Conservation (phyloP, 2,329 filamentous ascomycete genomes). For the Lithohypha guttulata region DNA sequence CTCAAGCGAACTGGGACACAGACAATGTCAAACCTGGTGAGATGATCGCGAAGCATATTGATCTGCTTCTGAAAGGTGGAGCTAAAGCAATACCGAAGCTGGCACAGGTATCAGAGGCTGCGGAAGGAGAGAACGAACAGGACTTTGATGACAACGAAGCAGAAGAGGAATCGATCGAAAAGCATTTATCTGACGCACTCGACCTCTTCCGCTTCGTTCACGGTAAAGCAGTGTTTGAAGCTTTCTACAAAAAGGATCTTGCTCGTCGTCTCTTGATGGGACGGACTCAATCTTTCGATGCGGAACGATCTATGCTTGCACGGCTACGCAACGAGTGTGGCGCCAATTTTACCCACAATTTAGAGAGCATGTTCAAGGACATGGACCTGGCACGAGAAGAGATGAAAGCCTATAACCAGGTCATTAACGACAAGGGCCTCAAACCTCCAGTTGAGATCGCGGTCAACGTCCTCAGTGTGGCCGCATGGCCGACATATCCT, state of each 20-base stretch:
- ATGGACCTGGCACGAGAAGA: constrained; percentile 88
- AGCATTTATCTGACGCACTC: constrained; percentile 81
- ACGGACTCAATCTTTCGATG: constrained; percentile 84
- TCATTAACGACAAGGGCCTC: constrained; percentile 50
- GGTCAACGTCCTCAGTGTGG: constrained; percentile 81
- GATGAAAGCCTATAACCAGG: constrained; percentile 72
- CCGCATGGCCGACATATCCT: constrained; percentile 86
- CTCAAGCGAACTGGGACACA: constrained; percentile 60
- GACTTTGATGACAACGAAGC: constrained; percentile 44
- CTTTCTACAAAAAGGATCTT: constrained; percentile 97
- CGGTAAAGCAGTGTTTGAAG: constrained; percentile 95
- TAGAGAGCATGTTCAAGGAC: constrained; percentile 99
- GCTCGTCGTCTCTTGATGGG: constrained; percentile 83
- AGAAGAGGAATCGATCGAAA: constrained; percentile 83
- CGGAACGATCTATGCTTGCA: constrained; percentile 87
- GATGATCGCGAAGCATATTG: constrained; percentile 97
- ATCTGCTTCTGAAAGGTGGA: constrained; percentile 76
- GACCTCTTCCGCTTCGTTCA: constrained; percentile 95
- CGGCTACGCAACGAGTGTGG: constrained; percentile 90
- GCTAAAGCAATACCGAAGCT: constrained; percentile 68
- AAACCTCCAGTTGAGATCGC: constrained; percentile 53
- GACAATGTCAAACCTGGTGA: constrained; percentile 91
- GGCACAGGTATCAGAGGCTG: constrained; percentile 42
- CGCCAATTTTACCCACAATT: constrained; percentile 85
- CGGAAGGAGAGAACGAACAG: constrained; percentile 50